phyloP scores from a whole-genome alignment of 345 rosid genomes.

The Corchorus olitorius region DNA sequence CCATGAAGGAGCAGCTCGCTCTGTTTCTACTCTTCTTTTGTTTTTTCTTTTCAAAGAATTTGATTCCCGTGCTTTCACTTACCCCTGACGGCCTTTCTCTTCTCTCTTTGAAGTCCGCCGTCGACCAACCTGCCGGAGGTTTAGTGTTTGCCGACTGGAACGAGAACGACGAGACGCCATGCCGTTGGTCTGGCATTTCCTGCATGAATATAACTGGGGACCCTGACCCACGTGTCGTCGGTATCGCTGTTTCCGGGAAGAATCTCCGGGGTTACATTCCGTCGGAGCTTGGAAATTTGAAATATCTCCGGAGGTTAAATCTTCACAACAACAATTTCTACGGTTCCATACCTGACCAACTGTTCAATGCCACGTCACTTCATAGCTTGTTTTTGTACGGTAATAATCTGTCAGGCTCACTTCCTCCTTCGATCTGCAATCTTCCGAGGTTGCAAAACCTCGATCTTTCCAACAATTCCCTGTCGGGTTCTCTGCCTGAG shows the following conservation, averaged over 20 bases:
- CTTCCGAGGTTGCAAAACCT: conserved; percentile 83
- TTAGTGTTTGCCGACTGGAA: conserved; percentile 83
- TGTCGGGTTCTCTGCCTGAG: conserved; percentile 67
- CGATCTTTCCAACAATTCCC: conserved; percentile 78
- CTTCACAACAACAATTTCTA: conserved; percentile 69
- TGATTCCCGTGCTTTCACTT: conserved; percentile 40
- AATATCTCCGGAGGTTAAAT: conserved; percentile 84
- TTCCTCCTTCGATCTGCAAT: conserved; percentile 78
- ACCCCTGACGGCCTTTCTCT: conserved; percentile 89
- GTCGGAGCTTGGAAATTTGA: conserved; percentile 79
- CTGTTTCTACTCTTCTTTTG: conserved; percentile 24
- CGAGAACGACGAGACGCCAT: conserved; percentile 74
- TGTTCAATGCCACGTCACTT: conserved; percentile 90
- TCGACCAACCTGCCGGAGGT: conserved; percentile 39
- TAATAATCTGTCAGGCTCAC: conserved; percentile 77
- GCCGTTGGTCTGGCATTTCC: conserved; percentile 85
- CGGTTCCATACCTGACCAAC: conserved; percentile 77
- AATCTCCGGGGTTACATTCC: conserved; percentile 86
- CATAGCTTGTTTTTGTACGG: conserved; percentile 78
- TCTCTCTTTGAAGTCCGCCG: conserved; percentile 89
- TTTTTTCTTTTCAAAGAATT: conserved; percentile 12
- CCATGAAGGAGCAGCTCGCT: conserved; percentile 23
- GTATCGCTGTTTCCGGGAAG: conserved; percentile 68
- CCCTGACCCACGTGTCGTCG: conserved; percentile 71
- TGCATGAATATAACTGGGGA: conserved; percentile 70